These are phyloP conservation scores for Lolium perenne DNA, from an alignment of 176 grass and related monocot species.

Conservation along the genomic window DNA sequence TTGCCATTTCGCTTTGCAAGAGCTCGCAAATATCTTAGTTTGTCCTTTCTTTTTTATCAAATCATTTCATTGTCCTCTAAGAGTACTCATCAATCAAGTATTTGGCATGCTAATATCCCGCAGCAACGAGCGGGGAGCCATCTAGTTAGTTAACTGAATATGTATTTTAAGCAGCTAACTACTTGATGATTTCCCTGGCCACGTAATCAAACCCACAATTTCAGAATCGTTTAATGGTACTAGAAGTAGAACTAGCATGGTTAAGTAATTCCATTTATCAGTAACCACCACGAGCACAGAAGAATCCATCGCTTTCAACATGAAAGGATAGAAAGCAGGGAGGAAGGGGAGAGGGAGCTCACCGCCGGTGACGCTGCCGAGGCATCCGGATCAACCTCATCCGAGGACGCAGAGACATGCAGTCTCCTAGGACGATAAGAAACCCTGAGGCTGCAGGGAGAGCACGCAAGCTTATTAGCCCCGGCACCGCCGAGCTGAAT, in stretches of 20 bases:
- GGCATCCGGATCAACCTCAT: conserved; percentile 6
- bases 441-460: conserved; percentile 38
- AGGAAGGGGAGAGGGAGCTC: not conserved
- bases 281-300: not conserved
- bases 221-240: not conserved
- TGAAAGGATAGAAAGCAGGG: not conserved
- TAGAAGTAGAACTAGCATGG: not conserved
- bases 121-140: too few species aligned
- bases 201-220: not conserved
- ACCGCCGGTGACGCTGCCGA: conserved; percentile 36
- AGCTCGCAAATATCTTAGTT: not conserved
- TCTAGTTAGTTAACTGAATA: not conserved
- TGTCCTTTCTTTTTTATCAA: too few species aligned
- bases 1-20: not conserved
- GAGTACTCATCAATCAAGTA: too few species aligned
- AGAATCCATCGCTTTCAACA: not conserved
- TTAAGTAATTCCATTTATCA: not conserved
- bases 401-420: conserved; percentile 32
- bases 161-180: not conserved
- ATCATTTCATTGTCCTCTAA: too few species aligned
- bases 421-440: conserved; percentile 24
- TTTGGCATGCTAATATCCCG: too few species aligned
- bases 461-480: not conserved
- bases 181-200: not conserved
- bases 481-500: conserved; percentile 13